Evolutionary conservation across 2,329 filamentous ascomycete genomes (phyloP), one percentile per base, ranked within the genome.

Genomic region (Trichoderma sp.): DNA sequence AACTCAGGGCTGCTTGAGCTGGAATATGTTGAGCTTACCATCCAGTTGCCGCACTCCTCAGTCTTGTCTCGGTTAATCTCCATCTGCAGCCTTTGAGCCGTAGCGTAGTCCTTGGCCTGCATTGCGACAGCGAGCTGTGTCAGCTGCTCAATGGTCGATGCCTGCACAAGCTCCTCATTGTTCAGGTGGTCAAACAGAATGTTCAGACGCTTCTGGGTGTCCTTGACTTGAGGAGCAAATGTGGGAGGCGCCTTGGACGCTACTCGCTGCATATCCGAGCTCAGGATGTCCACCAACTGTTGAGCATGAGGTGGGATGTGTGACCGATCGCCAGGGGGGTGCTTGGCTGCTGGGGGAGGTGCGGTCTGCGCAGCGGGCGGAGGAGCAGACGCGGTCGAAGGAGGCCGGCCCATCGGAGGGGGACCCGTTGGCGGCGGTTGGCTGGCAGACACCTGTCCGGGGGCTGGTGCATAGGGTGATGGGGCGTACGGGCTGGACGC

Each of bases 181-280:
- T 98, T 99, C 54, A 99, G 83, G 76, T 97, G 93, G 74, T 99
- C 94, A 75, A 97, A 98, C n/a, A 99, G 82, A 57, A 97, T 88
- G 72, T 91, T 91, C 66, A 99, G 84, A 30, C 95, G 88, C 79
- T 97, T 97, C 76, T 97, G 92, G 2, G 93, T 95, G 75, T 98
- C 95, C 72, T 92, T 91, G 21, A 99, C 93, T 75, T 98, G 93
- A 15, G 88, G 85, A 68, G 91, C 89, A 79, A 95, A 97, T 17
- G 89, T 88, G n/a, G 89, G 82, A 19, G 95, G 95, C 0, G 95
- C 95, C 70, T 92, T 90, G 39, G 88, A 80, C 66, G 93, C 93
- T 63, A 99, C 91, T 41, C 93, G 90, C 72, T 94, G 89, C 87
- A 98, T 93, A 71, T 98, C 94, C 39, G 85, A 84, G 62, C 82